Evolutionary conservation across 2,329 filamentous ascomycete genomes (phyloP).

Genomic region (Penicillium fuscoglaucum): DNA sequence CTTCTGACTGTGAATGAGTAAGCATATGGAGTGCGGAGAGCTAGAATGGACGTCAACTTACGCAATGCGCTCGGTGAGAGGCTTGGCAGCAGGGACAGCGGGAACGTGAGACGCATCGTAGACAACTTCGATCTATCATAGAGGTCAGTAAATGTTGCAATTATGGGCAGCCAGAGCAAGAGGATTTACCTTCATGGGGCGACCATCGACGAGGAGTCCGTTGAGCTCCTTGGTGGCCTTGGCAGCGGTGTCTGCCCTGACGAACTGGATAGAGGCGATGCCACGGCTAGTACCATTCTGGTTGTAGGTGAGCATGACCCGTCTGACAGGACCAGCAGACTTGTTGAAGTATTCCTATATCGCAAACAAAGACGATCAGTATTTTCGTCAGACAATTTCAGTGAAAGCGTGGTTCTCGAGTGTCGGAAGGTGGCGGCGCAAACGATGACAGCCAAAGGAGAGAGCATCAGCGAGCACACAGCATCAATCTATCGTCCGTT

Average conservation of each 20-base stretch:
- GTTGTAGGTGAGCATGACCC: constrained; percentile 87
- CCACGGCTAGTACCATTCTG: constrained; percentile 89
- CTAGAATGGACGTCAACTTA: constrained; percentile 43
- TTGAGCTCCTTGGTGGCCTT: constrained; percentile 84
- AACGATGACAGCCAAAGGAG: constrained; percentile 29
- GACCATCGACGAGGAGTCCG: constrained; percentile 83
- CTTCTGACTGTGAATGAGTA: constrained; percentile 55
- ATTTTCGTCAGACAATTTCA: constrained; percentile 34
- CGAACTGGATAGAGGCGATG: constrained; percentile 86
- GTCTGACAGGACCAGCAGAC: constrained; percentile 86
- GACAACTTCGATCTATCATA: constrained; percentile 78
- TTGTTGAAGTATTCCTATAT: constrained; percentile 93
- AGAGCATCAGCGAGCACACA: constrained; percentile 63
- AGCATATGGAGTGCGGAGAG: constrained; percentile 17
- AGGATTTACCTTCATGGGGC: constrained; percentile 76
- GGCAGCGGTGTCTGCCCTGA: constrained; percentile 74
- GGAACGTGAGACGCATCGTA: constrained; percentile 74
- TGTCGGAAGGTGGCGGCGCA: constrained; percentile 28
- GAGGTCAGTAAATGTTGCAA: constrained; percentile 12
- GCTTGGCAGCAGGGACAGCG: constrained; percentile 66
- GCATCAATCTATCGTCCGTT: constrained; percentile 41
- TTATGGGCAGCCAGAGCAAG: constrained; percentile 11
- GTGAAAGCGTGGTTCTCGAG: constrained; percentile 24
- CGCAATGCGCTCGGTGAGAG: constrained; percentile 81
- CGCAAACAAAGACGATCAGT: constrained; percentile 50